These are phyloP conservation scores for Candida sithepensis DNA, from an alignment of 805 yeast species.

Conservation along the genomic window DNA sequence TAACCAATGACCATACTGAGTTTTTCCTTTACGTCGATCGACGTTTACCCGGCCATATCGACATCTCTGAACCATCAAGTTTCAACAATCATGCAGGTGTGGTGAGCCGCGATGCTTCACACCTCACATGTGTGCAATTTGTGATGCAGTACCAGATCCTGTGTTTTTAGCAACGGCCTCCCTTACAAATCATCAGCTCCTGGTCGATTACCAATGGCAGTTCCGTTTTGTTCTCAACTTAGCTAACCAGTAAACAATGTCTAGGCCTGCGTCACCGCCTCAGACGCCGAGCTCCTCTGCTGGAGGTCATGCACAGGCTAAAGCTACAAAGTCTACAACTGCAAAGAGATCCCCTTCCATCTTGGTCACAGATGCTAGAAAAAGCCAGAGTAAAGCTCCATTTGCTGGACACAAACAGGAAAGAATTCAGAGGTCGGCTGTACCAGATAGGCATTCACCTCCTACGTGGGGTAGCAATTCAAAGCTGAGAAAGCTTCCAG, in stretches of 20 bases:
- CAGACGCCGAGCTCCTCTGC: background rate
- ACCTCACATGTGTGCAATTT: background rate
- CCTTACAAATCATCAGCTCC: too few species aligned
- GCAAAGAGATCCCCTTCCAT: conserved; percentile 92
- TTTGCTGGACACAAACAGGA: conserved; percentile 62
- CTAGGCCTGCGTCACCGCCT: background rate
- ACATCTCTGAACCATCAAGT: too few species aligned
- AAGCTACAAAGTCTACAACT: conserved; percentile 32
- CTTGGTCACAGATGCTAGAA: conserved; percentile 84
- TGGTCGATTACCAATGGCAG: too few species aligned
- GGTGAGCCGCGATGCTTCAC: conserved; percentile 1
- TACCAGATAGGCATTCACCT: conserved; percentile 13
- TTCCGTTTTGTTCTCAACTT: too few species aligned
- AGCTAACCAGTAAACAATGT: background rate
- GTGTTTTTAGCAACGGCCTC: too few species aligned
- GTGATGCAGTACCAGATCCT: background rate
- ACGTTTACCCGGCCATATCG: background rate
- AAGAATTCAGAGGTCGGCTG: conserved; percentile 16
- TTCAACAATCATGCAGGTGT: too few species aligned
- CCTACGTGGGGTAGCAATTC: conserved; percentile 12
- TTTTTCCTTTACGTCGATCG: too few species aligned
- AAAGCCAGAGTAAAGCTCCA: conserved; percentile 58
- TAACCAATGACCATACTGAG: too few species aligned
- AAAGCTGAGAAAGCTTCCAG: conserved; percentile 12
- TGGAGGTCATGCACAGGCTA: background rate